phyloP scores from a whole-genome alignment of 352 stramenopile genomes.

The Phytophthora meadii region DNA sequence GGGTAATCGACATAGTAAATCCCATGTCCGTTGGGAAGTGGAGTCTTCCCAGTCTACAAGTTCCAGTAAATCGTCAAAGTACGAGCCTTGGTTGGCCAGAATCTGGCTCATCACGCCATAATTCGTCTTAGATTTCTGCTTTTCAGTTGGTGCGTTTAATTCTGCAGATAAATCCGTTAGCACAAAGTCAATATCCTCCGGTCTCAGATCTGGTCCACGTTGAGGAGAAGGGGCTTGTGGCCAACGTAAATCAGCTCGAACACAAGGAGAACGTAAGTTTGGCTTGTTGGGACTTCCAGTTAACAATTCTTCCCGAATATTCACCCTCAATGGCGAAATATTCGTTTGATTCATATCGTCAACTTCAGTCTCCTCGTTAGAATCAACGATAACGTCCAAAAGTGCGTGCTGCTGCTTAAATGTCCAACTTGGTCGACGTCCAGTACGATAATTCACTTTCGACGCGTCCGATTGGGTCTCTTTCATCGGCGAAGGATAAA shows the following conservation, averaged over 20 bases:
- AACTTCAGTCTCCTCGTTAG: slow-evolving; percentile 38
- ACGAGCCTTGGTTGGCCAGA: slow-evolving; percentile 58
- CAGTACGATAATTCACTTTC: slow-evolving; percentile 23
- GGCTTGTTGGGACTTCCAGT: slow-evolving; percentile 26
- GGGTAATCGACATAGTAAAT: slow-evolving; percentile 72
- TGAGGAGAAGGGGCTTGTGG: slow-evolving; percentile 47
- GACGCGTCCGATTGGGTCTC: slow-evolving; percentile 14
- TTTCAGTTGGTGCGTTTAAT: not conserved
- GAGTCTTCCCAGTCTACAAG: slow-evolving; percentile 59
- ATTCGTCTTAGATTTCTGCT: slow-evolving; percentile 13
- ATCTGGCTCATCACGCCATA: slow-evolving; percentile 57
- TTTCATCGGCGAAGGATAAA: slow-evolving; percentile 78
- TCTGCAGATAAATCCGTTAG: slow-evolving; percentile 16
- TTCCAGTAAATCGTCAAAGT: slow-evolving; percentile 69
- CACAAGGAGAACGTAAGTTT: slow-evolving; percentile 46
- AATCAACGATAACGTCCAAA: slow-evolving; percentile 61
- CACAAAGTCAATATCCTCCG: slow-evolving; percentile 37
- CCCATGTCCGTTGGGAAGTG: slow-evolving; percentile 73
- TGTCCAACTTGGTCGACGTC: slow-evolving; percentile 66
- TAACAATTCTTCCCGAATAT: slow-evolving; percentile 9
- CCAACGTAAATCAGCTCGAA: slow-evolving; percentile 51
- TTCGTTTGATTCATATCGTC: slow-evolving; percentile 8
- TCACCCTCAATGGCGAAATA: slow-evolving; percentile 17
- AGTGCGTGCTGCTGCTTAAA: slow-evolving; percentile 65
- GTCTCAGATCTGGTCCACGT: slow-evolving; percentile 54